Conservation (phyloP, 106 monocot species). For the Phalaenopsis aphrodite region DNA sequence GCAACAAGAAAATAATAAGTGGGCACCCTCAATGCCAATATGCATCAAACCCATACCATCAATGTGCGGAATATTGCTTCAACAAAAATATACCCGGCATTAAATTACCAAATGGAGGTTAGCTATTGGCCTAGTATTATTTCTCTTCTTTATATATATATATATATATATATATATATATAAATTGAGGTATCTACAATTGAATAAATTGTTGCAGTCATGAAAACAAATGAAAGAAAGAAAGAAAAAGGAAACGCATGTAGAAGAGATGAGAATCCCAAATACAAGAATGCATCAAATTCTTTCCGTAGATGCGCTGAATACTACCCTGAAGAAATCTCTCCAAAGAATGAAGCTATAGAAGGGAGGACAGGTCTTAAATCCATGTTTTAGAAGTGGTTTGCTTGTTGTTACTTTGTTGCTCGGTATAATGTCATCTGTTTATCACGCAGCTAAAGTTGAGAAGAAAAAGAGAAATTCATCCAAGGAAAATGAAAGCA, state of each 20-base stretch:
- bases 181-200: neutral
- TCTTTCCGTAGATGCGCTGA: neutral
- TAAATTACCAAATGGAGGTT: neutral
- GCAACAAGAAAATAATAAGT: neutral
- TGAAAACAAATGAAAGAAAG: constrained; percentile 4
- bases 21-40: neutral
- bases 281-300: neutral
- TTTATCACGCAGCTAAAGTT: neutral
- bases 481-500: too few species aligned
- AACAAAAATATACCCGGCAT: neutral
- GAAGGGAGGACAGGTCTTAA: constrained; percentile 4
- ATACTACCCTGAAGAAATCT: too few species aligned
- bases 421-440: neutral
- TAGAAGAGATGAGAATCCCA: neutral
- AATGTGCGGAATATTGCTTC: constrained; percentile 7
- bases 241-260: neutral
- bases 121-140: neutral
- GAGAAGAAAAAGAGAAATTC: constrained; percentile 2
- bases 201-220: neutral
- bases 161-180: too few species aligned
- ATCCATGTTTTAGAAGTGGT: neutral
- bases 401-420: neutral
- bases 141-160: neutral
- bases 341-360: neutral
- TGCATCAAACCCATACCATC: constrained; percentile 7